Conservation (phyloP, 176 grass and related monocot species). For the Echinochloa phyllopogon region DNA sequence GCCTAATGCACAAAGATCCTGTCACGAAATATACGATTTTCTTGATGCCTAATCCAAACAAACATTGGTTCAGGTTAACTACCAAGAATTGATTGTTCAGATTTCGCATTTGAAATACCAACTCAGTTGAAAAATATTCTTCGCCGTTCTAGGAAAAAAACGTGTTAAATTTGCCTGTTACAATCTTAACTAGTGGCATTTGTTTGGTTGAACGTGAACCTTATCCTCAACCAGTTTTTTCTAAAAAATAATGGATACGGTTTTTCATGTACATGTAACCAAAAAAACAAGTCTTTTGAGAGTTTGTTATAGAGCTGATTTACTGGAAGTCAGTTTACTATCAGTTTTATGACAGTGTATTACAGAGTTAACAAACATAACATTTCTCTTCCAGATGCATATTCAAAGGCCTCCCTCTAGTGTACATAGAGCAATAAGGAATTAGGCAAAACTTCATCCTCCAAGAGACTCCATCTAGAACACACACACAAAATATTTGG, state of each 20-base stretch:
- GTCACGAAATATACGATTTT: neutral
- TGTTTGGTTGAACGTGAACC: neutral
- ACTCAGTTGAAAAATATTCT: neutral
- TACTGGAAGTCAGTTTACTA: neutral
- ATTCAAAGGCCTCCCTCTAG: neutral
- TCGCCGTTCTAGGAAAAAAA: neutral
- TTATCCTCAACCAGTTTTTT: neutral
- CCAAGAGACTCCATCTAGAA: neutral
- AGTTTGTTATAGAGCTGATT: neutral
- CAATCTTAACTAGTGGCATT: neutral
- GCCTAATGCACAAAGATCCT: neutral
- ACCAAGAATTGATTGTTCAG: neutral
- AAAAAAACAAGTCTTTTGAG: neutral
- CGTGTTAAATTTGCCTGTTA: neutral
- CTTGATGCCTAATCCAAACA: neutral
- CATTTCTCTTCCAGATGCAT: neutral
- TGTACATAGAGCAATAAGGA: neutral
- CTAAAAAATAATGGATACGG: too few relatives aligned
- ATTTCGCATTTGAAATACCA: neutral
- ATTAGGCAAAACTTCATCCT: neutral
- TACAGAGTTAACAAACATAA: neutral
- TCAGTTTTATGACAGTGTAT: neutral
- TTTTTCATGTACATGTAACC: neutral
- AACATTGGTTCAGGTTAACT: neutral
- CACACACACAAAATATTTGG: neutral